Conservation (phyloP, 2,329 filamentous ascomycete genomes). For the Westerdykella aurantiaca region DNA sequence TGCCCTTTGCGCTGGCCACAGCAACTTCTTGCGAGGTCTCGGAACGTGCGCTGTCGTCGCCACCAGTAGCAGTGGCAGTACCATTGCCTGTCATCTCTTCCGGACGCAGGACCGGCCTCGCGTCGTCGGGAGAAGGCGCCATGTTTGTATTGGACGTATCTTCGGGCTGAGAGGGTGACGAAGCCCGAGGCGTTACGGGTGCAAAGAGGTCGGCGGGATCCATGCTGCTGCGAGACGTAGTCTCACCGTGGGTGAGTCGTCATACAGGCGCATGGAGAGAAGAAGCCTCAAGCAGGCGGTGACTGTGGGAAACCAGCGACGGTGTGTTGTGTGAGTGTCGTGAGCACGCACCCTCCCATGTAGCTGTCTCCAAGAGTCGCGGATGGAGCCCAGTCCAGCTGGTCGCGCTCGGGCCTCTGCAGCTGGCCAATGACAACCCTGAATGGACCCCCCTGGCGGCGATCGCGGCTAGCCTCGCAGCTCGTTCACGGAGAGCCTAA, state of each 20-base stretch:
- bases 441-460: too few species aligned
- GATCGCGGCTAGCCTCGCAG: too few species aligned
- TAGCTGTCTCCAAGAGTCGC: too few species aligned
- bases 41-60: slow-evolving; percentile 9
- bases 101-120: slow-evolving; percentile 11
- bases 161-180: slow-evolving; percentile 25
- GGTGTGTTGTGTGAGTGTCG: slow-evolving; percentile 16
- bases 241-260: slow-evolving; percentile 19
- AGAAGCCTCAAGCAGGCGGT: slow-evolving; percentile 9
- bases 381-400: too few species aligned
- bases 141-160: slow-evolving; percentile 15
- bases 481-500: too few species aligned
- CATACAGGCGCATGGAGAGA: slow-evolving; percentile 26
- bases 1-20: slow-evolving; percentile 35
- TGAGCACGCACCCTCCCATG: not conserved
- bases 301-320: slow-evolving; percentile 13
- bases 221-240: slow-evolving; percentile 27
- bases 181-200: slow-evolving; percentile 17
- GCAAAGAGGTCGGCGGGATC: slow-evolving; percentile 14
- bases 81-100: slow-evolving; percentile 1
- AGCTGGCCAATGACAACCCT: too few species aligned
- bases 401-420: too few species aligned
- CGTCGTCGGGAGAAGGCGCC: slow-evolving; percentile 19
- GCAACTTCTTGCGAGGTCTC: not conserved
- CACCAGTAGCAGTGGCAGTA: slow-evolving; percentile 2